Evolutionary conservation across 2,329 filamentous ascomycete genomes (phyloP), one percentile per base, ranked within the genome.

Genomic region (Colletotrichum spinosum): DNA sequence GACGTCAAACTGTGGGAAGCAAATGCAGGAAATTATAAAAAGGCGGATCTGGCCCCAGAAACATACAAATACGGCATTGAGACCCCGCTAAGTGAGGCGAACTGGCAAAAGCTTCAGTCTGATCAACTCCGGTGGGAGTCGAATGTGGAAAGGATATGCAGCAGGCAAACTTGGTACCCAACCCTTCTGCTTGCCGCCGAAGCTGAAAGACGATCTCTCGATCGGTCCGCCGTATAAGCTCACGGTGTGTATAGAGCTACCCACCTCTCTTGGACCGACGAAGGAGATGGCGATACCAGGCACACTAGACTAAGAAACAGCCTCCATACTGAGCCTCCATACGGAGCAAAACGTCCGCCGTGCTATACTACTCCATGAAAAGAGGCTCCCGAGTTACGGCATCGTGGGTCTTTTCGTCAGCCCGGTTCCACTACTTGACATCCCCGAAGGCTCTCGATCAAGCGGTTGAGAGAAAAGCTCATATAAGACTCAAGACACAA

Each of bases 301-400:
- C 17, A 34, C 17, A 34, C 41, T 8, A 12, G 12, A 35, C 17
- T 17, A 17, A 17, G 17, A 17, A 17, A 17, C 17, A 17, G 17
- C 17, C 17, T n/a, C 13, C 34, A 52, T 17, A 42, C 12, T 9
- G 9, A 7, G 44, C 37, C 15, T 52, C 48, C 48, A 58, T 6
- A 54, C 60, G 54, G 60, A 63, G 34, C 15, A 49, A 58, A 48
- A 58, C 25, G 17, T 63, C 54, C 60, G 60, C 41, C 11, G 8
- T 13, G 25, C 1, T 8, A 15, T 17, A 17, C 17, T 17, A 17
- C 54, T 52, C 60, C 41, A 52, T 41, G 2, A 10, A 6, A n/a
- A 17, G 13, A 8, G 15, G 7, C 34, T 35, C 13, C 39, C 33
- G 53, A 46, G 54, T 53, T 35, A 48, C 46, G 33, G 8, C 17